A percentile compares a stretch with the other conserved stretches of the same genome.
These are phyloP conservation scores for Chaetomiaceae sp. DNA, from an alignment of 2,329 filamentous ascomycete genomes.

Conservation along the genomic window DNA sequence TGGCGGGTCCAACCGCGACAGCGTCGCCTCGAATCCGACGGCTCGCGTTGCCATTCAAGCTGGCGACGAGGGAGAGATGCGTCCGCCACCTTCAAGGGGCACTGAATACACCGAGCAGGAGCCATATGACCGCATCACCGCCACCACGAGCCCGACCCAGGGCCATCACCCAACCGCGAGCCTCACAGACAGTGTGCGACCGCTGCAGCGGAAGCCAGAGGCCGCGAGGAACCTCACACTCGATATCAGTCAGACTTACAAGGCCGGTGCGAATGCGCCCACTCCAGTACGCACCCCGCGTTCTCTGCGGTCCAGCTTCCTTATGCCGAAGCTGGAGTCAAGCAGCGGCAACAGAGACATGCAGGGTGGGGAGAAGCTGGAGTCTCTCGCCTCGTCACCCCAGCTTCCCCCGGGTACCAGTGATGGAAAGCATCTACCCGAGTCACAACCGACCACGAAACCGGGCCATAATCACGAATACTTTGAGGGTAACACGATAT, in stretches of 20 bases:
- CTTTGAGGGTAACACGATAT: conserved; percentile 88
- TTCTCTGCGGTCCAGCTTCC: conserved; percentile 71
- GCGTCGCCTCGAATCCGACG: conserved; percentile 47
- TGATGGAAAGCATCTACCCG: conserved; percentile 21
- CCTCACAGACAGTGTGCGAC: conserved; percentile 70
- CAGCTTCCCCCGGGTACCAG: conserved; percentile 39
- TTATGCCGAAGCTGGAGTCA: conserved; percentile 53
- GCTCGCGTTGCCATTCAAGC: conserved; percentile 30
- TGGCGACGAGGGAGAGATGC: conserved; percentile 44
- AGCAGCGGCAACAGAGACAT: conserved; percentile 49
- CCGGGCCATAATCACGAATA: conserved; percentile 79
- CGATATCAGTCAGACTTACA: conserved; percentile 56
- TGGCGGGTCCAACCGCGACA: conserved; percentile 46
- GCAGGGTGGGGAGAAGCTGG: conserved; percentile 73
- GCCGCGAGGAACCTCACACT: conserved; percentile 43
- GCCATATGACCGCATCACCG: conserved; percentile 62
- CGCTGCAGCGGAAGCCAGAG: conserved; percentile 51
- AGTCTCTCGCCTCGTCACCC: conserved; percentile 72
- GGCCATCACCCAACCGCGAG: conserved; percentile 54
- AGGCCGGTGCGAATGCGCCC: conserved; percentile 39
- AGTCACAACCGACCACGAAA: conserved; percentile 29
- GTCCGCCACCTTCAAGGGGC: conserved; percentile 64
- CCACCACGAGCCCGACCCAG: conserved; percentile 66
- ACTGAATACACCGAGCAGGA: conserved; percentile 76
- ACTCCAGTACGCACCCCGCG: conserved; percentile 64